Evolutionary conservation across 495 filamentous ascomycete species (phyloP).

Genomic region (Xylaria intraflava): DNA sequence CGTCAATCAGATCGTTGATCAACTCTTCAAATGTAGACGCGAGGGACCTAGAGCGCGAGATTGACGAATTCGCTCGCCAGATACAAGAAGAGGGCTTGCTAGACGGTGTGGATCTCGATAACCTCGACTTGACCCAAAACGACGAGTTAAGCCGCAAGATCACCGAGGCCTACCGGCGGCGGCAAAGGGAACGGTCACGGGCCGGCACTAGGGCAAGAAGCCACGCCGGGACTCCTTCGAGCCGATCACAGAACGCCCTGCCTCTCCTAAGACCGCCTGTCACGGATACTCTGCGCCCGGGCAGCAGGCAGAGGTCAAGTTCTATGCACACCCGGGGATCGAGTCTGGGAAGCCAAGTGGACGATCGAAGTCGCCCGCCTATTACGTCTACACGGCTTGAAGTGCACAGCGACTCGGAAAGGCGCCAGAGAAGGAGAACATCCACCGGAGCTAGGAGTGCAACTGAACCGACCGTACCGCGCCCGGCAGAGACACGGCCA

Average conservation of each 20-base stretch:
- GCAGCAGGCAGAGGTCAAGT: constrained; percentile 34
- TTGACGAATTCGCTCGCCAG: constrained; percentile 78
- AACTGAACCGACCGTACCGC: constrained; percentile 33
- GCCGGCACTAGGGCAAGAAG: constrained; percentile 31
- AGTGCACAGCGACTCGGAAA: constrained; percentile 34
- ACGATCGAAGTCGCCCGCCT: constrained; percentile 41
- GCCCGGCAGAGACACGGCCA: constrained; percentile 35
- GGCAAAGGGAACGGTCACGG: constrained; percentile 51
- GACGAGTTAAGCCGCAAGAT: constrained; percentile 85
- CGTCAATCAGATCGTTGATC: constrained; percentile 75
- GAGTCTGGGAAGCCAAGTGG: constrained; percentile 27
- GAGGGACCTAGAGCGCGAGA: constrained; percentile 59
- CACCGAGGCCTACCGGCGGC: constrained; percentile 72
- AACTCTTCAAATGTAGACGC: constrained; percentile 67
- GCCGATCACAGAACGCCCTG: constrained; percentile 22
- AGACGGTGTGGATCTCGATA: constrained; percentile 77
- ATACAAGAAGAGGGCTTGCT: constrained; percentile 83
- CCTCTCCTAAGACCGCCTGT: constrained; percentile 23
- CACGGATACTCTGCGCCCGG: constrained; percentile 25
- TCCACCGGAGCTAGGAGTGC: constrained; percentile 37
- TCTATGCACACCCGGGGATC: constrained; percentile 35
- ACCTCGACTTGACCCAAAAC: constrained; percentile 67
- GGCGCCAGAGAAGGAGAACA: constrained; percentile 34
- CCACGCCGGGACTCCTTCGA: constrained; percentile 30
- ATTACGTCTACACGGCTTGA: constrained; percentile 38